These are phyloP conservation scores for Sabuloglossum arenarium DNA, from an alignment of 495 filamentous ascomycete genomes.

Conservation along the genomic window DNA sequence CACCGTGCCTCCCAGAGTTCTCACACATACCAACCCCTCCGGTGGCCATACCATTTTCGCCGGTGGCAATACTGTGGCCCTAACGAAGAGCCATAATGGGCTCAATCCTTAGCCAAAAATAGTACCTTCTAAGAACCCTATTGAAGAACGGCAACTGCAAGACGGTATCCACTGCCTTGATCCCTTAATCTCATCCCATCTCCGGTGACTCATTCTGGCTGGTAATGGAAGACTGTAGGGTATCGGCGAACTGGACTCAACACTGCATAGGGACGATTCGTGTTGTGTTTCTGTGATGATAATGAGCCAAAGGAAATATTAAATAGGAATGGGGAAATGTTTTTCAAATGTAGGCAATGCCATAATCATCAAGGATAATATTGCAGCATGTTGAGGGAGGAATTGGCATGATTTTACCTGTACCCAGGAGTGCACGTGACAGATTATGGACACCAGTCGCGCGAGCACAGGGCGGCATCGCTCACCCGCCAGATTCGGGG, in stretches of 20 bases:
- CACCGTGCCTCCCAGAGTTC: background rate
- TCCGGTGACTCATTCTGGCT: background rate
- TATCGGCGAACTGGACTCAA: background rate
- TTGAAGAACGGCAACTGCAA: no score
- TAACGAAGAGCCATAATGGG: no score
- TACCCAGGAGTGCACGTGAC: background rate
- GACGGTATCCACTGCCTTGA: no score
- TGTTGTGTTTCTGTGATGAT: background rate
- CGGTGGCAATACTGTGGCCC: no score
- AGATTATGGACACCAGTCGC: background rate
- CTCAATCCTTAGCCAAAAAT: no score
- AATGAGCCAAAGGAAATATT: background rate
- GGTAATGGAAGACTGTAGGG: background rate
- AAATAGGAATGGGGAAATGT: background rate
- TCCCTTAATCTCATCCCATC: background rate
- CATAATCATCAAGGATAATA: background rate
- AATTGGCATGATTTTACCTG: background rate
- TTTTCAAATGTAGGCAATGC: background rate
- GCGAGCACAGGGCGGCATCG: background rate
- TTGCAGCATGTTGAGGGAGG: no score
- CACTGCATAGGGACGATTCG: background rate
- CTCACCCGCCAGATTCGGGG: no score
- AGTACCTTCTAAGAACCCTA: no score
- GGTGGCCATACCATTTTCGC: no score
- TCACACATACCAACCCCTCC: background rate